Base-by-base conservation (phyloP, 2,329 filamentous ascomycete genomes). In the Cladosporium sp. region DNA sequence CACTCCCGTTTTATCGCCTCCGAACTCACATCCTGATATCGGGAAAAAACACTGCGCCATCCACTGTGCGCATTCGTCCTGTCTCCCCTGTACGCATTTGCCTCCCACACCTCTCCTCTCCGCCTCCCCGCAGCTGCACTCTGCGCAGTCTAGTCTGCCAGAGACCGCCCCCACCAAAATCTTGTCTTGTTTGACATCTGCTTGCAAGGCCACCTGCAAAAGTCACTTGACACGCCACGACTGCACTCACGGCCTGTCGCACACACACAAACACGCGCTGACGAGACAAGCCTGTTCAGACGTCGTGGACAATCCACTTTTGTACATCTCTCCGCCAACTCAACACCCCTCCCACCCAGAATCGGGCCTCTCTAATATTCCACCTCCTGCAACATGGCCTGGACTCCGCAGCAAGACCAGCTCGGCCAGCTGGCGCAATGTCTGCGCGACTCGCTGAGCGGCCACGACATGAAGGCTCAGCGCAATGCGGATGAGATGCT, bases 401-500 rank as follows among this genome's bases (percentile, higher is more conserved):
- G 95, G 95, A 91, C 96, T 83, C 95, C 95, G 69, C 85, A 91
- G 75, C 87, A 90, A 74, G 91, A 93, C 84, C 92, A 90, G 78
- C 84, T 99, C 83, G 86, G 86, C 84, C 93, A 97, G 85, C 88
- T 99, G 71, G 90, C 92, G 72, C 87, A 89, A 75, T 97, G 89
- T 80, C 87, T 99, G 75, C 92, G 89, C 81, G 93, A 98, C 82
- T 97, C 95, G 53, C 84, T 98, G 74, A 96, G 92, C 78, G 90
- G 90, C 72, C 89, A 91, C 77, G 87, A 97, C 80, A 88, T 88
- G 77, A 83, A 80, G 73, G 89, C 89, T 62, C 93, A 95, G 79
- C 96, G 94, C 81, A 90, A 96, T 79, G 94, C 95, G 65, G 94
- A 97, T 81, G 80, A 87, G 78, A 96, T 98, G 92, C 91, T 99